A percentile compares a stretch with the other conserved stretches of the same genome.
phyloP scores from a whole-genome alignment of 225 moss, liverwort and hornwort genomes.

The Pleurozium schreberi region DNA sequence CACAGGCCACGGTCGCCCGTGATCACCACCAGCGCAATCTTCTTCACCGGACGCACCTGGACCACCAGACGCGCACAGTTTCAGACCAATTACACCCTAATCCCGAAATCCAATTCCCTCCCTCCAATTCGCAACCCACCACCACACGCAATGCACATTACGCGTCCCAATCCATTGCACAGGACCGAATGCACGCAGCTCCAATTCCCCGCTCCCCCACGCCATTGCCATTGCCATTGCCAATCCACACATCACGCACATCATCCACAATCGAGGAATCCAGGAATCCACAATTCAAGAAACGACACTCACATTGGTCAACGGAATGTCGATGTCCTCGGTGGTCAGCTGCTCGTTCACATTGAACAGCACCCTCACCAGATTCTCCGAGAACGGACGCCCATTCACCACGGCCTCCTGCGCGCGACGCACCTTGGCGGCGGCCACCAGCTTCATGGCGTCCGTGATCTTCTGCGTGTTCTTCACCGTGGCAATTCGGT shows the following conservation, averaged over 20 bases:
- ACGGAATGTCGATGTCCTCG: slow-evolving; percentile 77
- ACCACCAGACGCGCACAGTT: not conserved
- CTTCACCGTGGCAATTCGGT: slow-evolving; percentile 80
- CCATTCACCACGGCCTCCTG: slow-evolving; percentile 94
- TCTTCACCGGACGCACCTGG: slow-evolving; percentile 59
- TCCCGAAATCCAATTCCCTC: not conserved
- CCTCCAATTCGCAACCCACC: not conserved
- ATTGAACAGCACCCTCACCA: slow-evolving; percentile 74
- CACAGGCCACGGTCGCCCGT: slow-evolving; percentile 76
- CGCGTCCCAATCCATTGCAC: not conserved
- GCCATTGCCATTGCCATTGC: not conserved
- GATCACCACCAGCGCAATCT: slow-evolving; percentile 55
- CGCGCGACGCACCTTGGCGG: slow-evolving; percentile 83
- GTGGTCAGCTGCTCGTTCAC: slow-evolving; percentile 67
- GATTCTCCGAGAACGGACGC: slow-evolving; percentile 80
- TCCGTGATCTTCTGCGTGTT: slow-evolving; percentile 96
- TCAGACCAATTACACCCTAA: not conserved
- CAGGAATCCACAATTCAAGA: not conserved
- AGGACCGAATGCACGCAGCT: not conserved
- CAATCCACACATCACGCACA: not conserved
- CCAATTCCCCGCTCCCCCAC: not conserved
- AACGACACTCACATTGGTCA: slow-evolving; percentile 41
- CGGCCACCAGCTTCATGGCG: slow-evolving; percentile 89
- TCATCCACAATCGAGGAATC: not conserved
- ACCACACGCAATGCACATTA: not conserved